Evolutionary conservation across 2,329 filamentous ascomycete species (phyloP).

Genomic region (Pestalotiopsis sp.): DNA sequence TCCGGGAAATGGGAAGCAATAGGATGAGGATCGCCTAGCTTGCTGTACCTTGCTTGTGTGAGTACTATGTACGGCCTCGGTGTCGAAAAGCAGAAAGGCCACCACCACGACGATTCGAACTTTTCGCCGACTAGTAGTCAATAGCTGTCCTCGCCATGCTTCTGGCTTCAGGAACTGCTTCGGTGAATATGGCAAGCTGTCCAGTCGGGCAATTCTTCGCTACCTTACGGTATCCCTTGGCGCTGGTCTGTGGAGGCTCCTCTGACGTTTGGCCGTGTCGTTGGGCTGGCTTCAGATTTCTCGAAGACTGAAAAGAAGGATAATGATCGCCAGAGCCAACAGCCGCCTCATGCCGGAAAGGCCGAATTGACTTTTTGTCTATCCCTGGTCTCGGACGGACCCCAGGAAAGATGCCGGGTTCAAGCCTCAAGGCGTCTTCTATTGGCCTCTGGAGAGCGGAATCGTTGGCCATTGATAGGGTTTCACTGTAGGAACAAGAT

Average conservation of each 20-base stretch:
- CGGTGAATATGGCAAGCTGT: neutral
- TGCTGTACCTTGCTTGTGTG: neutral
- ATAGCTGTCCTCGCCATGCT: neutral
- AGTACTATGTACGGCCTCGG: neutral
- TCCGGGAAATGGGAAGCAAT: neutral
- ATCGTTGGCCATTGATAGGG: neutral
- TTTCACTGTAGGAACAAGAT: neutral
- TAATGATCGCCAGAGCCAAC: neutral
- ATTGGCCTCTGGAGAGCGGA: neutral
- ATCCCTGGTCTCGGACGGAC: neutral
- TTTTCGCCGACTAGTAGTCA: neutral
- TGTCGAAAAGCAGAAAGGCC: neutral
- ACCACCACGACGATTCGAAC: neutral
- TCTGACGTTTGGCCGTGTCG: neutral
- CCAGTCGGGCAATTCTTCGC: neutral
- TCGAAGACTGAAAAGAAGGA: neutral
- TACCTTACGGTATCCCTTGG: neutral
- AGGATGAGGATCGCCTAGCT: neutral
- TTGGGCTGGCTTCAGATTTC: neutral
- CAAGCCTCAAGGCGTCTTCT: neutral
- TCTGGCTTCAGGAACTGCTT: neutral
- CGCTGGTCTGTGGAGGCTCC: neutral
- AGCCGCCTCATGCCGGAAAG: slow-evolving; percentile 3
- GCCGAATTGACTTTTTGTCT: neutral
- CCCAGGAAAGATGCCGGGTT: neutral